Evolutionary conservation across 495 filamentous ascomycete species (phyloP), one percentile per base, ranked within the genome.

Genomic region (Penicillium soppii): DNA sequence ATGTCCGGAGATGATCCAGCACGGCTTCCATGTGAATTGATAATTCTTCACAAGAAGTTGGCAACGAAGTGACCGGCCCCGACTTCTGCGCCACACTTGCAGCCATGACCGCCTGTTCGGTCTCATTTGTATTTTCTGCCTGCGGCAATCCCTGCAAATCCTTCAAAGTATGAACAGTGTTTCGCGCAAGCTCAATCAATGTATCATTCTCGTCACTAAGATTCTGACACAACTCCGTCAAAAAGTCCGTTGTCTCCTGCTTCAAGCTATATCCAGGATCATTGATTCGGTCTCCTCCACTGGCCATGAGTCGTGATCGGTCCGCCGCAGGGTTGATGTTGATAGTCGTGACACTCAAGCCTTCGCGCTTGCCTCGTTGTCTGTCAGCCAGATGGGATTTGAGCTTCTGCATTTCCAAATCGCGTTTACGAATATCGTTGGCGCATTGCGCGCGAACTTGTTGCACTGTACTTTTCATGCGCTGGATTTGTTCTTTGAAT

Each of bases 191-290:
- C 1, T 75, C 75, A 7, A 94, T 85, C 19, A 98, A 62, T 1
- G 81, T 79, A 64, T 97, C 94, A 56, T 98, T 98, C 67, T 98
- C 94, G 57, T 96, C 91, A 56, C 91, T 95, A 29, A 97, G 71
- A 13, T 83, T 85, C 71, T 91, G 90, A 17, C 90, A 90, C 50
- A 97, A 70, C 61, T 92, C 83, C 1, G 94, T 95, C 38, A 98
- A 73, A 65, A 96, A 97, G 40, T 90, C 88, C 16, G 90, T 92
- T 5, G 94, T 96, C 71, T 97, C 95, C 56, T 87, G 81, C 47
- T 83, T 81, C 51, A 97, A 66, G 58, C 82, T 88, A 67, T 94
- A 91, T 30, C 74, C 80, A 0, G 83, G 81, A 38, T 81, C 78
- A 20, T 77, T 72, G 1, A 84, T 63, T 21, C 78, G 76, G 21